phyloP scores from a whole-genome alignment of 2,329 filamentous ascomycete species.

The Talaromyces marneffei region DNA sequence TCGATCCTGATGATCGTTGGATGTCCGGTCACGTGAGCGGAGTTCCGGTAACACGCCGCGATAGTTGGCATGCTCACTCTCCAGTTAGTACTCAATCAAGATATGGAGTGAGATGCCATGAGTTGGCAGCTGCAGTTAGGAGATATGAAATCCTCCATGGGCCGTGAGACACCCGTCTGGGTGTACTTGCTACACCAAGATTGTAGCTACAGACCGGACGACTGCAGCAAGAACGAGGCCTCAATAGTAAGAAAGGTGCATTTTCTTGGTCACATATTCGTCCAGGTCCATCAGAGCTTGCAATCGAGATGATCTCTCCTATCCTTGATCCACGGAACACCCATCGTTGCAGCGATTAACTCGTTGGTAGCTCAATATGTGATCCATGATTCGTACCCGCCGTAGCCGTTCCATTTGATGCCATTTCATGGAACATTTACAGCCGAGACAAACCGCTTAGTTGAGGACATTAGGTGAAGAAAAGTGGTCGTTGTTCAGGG shows the following conservation, averaged over 20 bases:
- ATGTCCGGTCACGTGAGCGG: conserved; percentile 14
- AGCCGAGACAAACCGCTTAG: too few relatives aligned
- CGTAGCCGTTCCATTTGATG: too few relatives aligned
- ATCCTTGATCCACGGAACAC: not conserved
- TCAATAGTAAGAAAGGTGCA: too few relatives aligned
- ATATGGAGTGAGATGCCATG: not conserved
- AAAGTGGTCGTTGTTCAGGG: not conserved
- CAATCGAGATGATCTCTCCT: not conserved
- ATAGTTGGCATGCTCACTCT: not conserved
- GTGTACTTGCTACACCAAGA: not conserved
- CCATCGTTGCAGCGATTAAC: not conserved
- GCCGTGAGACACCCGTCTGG: not conserved
- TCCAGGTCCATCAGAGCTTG: not conserved
- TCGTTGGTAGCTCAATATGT: not conserved
- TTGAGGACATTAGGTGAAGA: not conserved
- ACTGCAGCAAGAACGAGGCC: not conserved
- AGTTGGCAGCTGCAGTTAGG: not conserved
- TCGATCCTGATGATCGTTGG: not conserved
- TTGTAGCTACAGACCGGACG: not conserved
- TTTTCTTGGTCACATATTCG: too few relatives aligned
- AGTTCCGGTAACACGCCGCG: not conserved
- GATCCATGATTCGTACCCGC: not conserved
- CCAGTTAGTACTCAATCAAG: not conserved
- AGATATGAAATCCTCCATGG: not conserved
- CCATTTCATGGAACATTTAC: too few relatives aligned